phyloP scores from a whole-genome alignment of 1,284 basidiomycete species.

The Xerocomus amazonicus region DNA sequence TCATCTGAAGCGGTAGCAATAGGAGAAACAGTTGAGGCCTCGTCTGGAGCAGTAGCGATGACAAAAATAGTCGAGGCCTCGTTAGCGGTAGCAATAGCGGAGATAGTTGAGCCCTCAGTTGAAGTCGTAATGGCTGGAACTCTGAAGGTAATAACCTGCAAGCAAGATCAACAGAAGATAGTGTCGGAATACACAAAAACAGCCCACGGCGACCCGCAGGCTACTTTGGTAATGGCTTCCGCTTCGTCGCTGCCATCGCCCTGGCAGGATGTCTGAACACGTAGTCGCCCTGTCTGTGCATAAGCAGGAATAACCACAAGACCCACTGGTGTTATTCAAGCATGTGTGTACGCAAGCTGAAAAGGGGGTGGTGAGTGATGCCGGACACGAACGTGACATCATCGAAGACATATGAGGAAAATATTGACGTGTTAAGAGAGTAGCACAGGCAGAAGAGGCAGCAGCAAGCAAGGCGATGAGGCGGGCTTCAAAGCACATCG shows the following conservation, averaged over 20 bases:
- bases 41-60: neutral
- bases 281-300: slow-evolving; percentile 46
- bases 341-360: slow-evolving; percentile 51
- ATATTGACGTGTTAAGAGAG: slow-evolving; percentile 35
- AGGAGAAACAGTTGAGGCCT: no score
- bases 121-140: neutral
- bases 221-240: slow-evolving; percentile 38
- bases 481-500: slow-evolving; percentile 52
- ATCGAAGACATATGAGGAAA: slow-evolving; percentile 37
- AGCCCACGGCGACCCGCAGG: slow-evolving; percentile 49
- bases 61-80: neutral
- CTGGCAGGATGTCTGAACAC: slow-evolving; percentile 44
- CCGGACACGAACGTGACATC: neutral
- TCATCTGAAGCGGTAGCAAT: no score
- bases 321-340: slow-evolving; percentile 37
- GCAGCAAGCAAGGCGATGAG: slow-evolving; percentile 33
- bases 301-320: slow-evolving; percentile 54
- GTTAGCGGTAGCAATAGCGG: neutral
- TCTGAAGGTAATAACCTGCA: slow-evolving; percentile 50
- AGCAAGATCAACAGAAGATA: slow-evolving; percentile 1
- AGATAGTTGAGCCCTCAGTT: no score
- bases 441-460: slow-evolving; percentile 37
- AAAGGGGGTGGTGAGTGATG: neutral
- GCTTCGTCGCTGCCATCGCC: slow-evolving; percentile 48
- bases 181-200: neutral